Conservation (phyloP, 305 asterid species). For the Ajuga reptans region DNA sequence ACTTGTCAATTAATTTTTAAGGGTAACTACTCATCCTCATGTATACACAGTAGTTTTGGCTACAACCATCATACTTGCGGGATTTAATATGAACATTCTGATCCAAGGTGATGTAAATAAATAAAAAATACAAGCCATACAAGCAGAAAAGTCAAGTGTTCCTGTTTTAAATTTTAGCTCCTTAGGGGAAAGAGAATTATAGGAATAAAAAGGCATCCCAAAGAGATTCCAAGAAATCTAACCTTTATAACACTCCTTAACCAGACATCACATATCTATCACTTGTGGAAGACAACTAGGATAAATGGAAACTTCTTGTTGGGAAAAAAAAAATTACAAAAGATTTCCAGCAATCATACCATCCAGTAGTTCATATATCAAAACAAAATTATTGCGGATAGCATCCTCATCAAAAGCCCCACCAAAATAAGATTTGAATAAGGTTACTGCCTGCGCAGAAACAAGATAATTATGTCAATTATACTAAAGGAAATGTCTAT, state of each 20-base stretch:
- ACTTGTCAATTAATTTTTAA: background rate
- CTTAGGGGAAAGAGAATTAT: background rate
- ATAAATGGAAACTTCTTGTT: background rate
- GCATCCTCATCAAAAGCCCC: conserved; percentile 99
- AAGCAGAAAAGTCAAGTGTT: background rate
- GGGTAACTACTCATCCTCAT: background rate
- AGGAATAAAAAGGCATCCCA: background rate
- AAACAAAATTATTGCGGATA: conserved; percentile 89
- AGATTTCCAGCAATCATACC: conserved; percentile 46
- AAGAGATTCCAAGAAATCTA: conserved; percentile 14
- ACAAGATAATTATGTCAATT: conserved; percentile 23
- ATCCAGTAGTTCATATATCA: conserved; percentile 89
- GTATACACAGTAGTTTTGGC: background rate
- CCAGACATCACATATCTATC: background rate
- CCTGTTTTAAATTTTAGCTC: background rate
- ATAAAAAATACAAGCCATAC: background rate
- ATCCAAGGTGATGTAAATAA: background rate
- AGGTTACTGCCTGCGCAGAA: conserved; percentile 73
- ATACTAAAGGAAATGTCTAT: conserved; percentile 16
- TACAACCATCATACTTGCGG: background rate
- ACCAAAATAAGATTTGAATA: conserved; percentile 93
- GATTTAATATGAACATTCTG: background rate
- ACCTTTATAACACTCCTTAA: background rate
- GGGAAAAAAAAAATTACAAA: conserved; percentile 6
- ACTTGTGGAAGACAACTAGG: background rate